phyloP scores from a whole-genome alignment of 139 green algal species.

The Choricystis sp. region DNA sequence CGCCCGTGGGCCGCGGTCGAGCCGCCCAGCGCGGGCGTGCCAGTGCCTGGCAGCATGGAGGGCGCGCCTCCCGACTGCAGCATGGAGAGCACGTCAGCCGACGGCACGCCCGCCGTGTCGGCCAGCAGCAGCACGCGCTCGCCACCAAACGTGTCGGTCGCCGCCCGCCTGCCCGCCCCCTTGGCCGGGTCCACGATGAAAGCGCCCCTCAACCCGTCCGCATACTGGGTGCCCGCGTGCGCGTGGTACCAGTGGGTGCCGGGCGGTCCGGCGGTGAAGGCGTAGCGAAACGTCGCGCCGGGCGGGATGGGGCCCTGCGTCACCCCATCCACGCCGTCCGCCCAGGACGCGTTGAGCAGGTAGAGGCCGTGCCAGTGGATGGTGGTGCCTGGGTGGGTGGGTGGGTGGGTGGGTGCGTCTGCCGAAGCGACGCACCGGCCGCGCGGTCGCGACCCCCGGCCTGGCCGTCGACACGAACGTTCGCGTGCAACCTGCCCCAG shows the following conservation, averaged over 20 bases:
- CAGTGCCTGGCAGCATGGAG: neutral
- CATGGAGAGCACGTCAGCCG: neutral
- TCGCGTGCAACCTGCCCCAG: too few species aligned
- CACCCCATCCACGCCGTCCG: slow-evolving; percentile 4
- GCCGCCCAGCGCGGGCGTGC: neutral
- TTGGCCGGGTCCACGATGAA: slow-evolving; percentile 7
- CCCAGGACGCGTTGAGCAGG: neutral
- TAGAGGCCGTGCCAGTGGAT: slow-evolving; percentile 10
- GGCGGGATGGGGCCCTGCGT: slow-evolving; percentile 5
- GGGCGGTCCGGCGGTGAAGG: slow-evolving; percentile 3
- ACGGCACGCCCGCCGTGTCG: neutral
- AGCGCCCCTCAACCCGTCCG: slow-evolving; percentile 2
- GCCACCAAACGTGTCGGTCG: neutral
- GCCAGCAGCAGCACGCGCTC: neutral
- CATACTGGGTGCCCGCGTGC: slow-evolving; percentile 5
- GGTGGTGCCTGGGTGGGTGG: neutral
- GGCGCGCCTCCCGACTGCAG: neutral
- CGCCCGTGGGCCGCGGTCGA: neutral
- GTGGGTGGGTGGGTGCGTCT: too few species aligned
- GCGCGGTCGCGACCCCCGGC: too few species aligned
- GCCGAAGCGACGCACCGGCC: too few species aligned
- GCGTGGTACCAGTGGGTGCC: slow-evolving; percentile 8
- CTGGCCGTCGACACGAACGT: too few species aligned
- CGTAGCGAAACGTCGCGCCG: slow-evolving; percentile 8
- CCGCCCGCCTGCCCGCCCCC: neutral